Base-by-base conservation (phyloP, 176 grass and related monocot species). In the Musa beccarii region DNA sequence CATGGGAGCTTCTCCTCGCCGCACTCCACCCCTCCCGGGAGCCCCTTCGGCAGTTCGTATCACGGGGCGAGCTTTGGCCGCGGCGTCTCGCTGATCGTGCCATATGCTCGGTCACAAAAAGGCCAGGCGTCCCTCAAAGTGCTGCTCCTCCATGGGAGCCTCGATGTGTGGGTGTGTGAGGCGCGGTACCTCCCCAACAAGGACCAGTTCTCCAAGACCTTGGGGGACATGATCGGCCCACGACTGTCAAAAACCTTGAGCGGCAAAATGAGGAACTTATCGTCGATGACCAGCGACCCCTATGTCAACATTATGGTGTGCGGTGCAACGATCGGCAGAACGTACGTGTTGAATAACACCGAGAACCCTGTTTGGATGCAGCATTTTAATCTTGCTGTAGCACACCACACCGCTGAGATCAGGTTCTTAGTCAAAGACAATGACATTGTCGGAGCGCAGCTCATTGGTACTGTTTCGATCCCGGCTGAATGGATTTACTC, bases 281-380 rank as follows among this genome's bases (percentile, higher is more conserved):
- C 75, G 11, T 68, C 62, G 17, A 86, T 84, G 72, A 96, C 92
- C 53, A 96, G 92, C 53, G 89, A 96, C n/a, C 92, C 92, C 10
- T 96, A 92, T 2, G 89, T 96, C 26, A 89, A 77, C 53, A 74
- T 96, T 22, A 86, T 84, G 78, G 80, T 92, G 11, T 83, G 79
- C 1, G 71, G 65, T 1, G 92, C 87, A 22, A 85, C 87, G 0
- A 69, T 96, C 2, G 92, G 83, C 1, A 74, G 89, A 43, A 96
- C 92, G 1, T 96, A 89, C 1, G 92, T 96, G 10, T 72, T 96
- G 16, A 71, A 83, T 66, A 87, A 96, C 68, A 82, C 66, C 9
- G 92, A 96, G 83, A 89, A 96, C 53, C 92, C 92, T 0, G 81
- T 82, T 52, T 96, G 92, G 92, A 71, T 16, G 49, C 92, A 96